phyloP scores from a whole-genome alignment of 2,329 filamentous ascomycete genomes.

The Nectriaceae sp. region DNA sequence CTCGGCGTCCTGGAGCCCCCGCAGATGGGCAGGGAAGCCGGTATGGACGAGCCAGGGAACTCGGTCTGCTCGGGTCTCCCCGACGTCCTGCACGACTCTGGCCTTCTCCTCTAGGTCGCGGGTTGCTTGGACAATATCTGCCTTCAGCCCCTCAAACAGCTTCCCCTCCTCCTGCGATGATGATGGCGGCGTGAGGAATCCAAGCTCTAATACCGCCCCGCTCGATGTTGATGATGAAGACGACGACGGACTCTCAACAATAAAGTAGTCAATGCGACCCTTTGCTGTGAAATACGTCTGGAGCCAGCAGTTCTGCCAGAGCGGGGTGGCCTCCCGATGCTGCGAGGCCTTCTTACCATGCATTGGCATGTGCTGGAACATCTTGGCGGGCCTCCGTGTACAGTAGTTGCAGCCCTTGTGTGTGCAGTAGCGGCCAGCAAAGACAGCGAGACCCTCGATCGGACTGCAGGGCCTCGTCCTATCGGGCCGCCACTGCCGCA shows the following conservation, averaged over 20 bases:
- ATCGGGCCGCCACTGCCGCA: not conserved
- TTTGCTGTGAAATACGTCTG: conserved; percentile 11
- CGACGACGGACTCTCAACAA: not conserved
- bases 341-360: conserved; percentile 1
- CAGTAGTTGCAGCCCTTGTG: not conserved
- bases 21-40: not conserved
- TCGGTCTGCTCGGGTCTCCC: not conserved
- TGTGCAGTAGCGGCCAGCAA: not conserved
- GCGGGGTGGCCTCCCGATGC: not conserved
- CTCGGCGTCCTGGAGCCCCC: not conserved
- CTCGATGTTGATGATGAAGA: not conserved
- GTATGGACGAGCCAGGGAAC: not conserved
- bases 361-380: not conserved
- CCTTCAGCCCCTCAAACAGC: not conserved
- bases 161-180: not conserved
- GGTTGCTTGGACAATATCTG: not conserved
- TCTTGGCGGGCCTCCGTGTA: too few relatives aligned
- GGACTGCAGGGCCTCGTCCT: not conserved
- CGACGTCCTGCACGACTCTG: not conserved
- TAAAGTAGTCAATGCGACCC: conserved; percentile 7
- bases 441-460: not conserved
- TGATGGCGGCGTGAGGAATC: not conserved
- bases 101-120: too few relatives aligned
- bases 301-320: conserved; percentile 5
- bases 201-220: not conserved